These are phyloP conservation scores for Rosa lucieae DNA, from an alignment of 306 rosid genomes.

Conservation along the genomic window DNA sequence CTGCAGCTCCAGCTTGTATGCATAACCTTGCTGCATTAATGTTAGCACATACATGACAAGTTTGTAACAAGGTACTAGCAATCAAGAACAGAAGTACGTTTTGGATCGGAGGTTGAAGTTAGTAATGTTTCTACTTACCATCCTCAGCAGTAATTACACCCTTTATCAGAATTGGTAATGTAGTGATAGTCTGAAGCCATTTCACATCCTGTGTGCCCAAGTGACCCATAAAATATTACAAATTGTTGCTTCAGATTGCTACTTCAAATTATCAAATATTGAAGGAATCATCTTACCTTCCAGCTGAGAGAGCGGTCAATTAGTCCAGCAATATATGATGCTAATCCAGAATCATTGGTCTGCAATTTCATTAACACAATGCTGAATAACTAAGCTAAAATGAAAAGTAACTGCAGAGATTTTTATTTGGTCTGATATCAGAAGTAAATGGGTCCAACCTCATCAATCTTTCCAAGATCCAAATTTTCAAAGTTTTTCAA, in stretches of 20 bases:
- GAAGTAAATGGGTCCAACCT: slow-evolving; percentile 37
- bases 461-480: slow-evolving; percentile 73
- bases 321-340: slow-evolving; percentile 83
- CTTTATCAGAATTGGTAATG: slow-evolving; percentile 85
- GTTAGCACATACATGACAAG: neutral
- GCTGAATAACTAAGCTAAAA: neutral
- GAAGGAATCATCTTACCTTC: slow-evolving; percentile 55
- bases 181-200: slow-evolving; percentile 96
- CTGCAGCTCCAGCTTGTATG: slow-evolving; percentile 77
- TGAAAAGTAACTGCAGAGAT: neutral
- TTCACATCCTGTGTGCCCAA: slow-evolving; percentile 64
- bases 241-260: neutral
- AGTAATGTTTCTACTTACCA: slow-evolving; percentile 40
- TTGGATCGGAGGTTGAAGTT: neutral
- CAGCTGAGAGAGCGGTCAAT: slow-evolving; percentile 84
- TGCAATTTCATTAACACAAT: slow-evolving; percentile 25
- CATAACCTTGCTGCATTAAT: slow-evolving; percentile 72
- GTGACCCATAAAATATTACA: slow-evolving; percentile 8
- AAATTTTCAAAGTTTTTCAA: slow-evolving; percentile 90
- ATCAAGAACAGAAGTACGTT: neutral
- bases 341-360: slow-evolving; percentile 85
- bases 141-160: slow-evolving; percentile 95
- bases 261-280: neutral
- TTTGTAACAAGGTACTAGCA: neutral
- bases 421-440: neutral